These are phyloP conservation scores for Trichomonascaceae sp. DNA, from an alignment of 1,139 yeast genomes.

Conservation along the genomic window DNA sequence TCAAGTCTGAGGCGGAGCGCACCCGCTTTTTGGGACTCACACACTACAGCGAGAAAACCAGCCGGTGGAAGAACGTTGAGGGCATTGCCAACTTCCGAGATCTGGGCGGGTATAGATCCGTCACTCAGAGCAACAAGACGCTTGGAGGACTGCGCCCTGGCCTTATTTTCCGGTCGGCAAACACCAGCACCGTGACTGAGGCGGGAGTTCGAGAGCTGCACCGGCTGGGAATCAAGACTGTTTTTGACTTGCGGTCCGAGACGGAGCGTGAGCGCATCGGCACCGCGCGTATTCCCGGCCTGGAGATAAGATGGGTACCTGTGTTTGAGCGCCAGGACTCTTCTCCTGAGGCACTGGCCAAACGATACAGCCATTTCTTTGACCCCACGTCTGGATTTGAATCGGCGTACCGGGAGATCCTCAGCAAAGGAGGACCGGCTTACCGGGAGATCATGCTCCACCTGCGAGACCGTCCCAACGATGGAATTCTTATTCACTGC, in stretches of 20 bases:
- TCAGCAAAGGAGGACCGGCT: conserved; percentile 32
- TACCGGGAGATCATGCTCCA: conserved; percentile 14
- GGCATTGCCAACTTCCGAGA: conserved; percentile 70
- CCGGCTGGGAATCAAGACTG: conserved; percentile 36
- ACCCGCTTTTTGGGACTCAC: conserved; percentile 36
- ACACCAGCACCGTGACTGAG: conserved; percentile 34
- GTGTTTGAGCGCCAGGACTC: conserved; percentile 44
- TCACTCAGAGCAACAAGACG: no score
- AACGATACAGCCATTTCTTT: conserved; percentile 42
- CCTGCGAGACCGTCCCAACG: conserved; percentile 39
- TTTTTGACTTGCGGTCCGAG: conserved; percentile 60
- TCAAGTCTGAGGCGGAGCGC: conserved; percentile 38
- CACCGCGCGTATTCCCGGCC: conserved; percentile 27
- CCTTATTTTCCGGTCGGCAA: conserved; percentile 51
- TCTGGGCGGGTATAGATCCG: conserved; percentile 59
- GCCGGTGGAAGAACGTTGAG: conserved; percentile 50
- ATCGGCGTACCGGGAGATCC: conserved; percentile 48
- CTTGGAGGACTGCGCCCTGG: conserved; percentile 29
- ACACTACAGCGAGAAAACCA: conserved; percentile 28
- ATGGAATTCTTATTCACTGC: conserved; percentile 56
- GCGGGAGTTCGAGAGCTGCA: conserved; percentile 32
- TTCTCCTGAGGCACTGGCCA: conserved; percentile 54
- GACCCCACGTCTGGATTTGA: conserved; percentile 55
- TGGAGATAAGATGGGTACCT: conserved; percentile 46
- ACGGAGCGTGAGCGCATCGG: conserved; percentile 47